Base-by-base conservation (phyloP, 1,284 basidiomycete species). In the Irpex lacteus region DNA sequence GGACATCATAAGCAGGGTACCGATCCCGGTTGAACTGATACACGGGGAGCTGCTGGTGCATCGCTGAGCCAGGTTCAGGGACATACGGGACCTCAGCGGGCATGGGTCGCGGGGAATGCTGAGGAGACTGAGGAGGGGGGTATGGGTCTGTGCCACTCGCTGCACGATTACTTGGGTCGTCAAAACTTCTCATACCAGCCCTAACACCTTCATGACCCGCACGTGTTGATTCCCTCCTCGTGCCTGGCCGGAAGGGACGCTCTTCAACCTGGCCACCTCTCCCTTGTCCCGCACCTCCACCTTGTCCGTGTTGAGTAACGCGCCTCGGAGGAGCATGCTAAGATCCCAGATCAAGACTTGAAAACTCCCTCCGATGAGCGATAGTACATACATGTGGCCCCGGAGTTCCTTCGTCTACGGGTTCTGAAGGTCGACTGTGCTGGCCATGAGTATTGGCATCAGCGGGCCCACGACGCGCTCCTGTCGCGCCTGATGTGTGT, bases 1-100 rank as follows among this genome's bases (percentile, higher is more conserved):
- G 59, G 21, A 11, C 40, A 34, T 63, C 59, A 52, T 63, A 63
- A 8, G 62, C 62, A 36, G 62, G 62, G 34, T 63, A 63, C 5
- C 36, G 57, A 21, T 50, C 58, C 15, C 19, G 44, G 21, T 47
- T 62, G 55, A 62, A 57, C 26, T 56, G 21, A 32, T 18, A 56
- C 21, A 56, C 54, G 21, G 54, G 54, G 32, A 56, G 54, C 40
- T 21, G 55, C 13, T 57, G 55, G 55, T 21, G 55, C 11, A 57
- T 57, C 11, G 54, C 54, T 13, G 54, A 34, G 3, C 54, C 26
- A 32, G 54, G 34, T 34, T 11, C 26, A 13, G 54, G 54, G 34
- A 56, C 32, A 26, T 56, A 56, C n/a, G 54, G 54, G 54, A 11
- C 26, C 26, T 56, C 54, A 9, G 9, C 34, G 54, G 54, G 18